phyloP scores from a whole-genome alignment of 139 green algal genomes.

The Micromonas pusilla region DNA sequence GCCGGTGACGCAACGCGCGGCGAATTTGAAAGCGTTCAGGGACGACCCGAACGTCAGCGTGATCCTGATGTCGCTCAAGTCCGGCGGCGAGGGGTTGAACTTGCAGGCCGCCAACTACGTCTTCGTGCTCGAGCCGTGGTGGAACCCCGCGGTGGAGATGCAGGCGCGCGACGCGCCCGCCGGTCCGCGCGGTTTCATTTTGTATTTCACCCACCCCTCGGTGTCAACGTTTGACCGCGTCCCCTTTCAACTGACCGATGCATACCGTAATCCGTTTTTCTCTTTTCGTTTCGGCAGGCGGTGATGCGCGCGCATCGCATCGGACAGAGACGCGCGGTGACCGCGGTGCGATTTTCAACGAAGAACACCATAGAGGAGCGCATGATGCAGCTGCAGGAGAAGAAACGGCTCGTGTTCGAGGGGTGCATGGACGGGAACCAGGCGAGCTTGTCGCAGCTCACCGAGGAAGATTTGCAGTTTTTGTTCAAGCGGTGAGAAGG shows the following conservation, averaged over 20 bases:
- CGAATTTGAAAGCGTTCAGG: constrained; percentile 52
- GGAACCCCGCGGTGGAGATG: constrained; percentile 71
- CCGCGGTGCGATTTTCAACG: constrained; percentile 57
- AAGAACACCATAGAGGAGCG: constrained; percentile 73
- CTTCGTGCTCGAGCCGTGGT: constrained; percentile 82
- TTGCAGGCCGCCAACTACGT: constrained; percentile 81
- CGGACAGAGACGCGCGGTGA: constrained; percentile 52
- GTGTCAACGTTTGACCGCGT: too few relatives aligned
- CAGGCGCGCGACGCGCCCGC: too few relatives aligned
- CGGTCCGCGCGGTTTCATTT: too few relatives aligned
- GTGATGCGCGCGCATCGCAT: constrained; percentile 91
- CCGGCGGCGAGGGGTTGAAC: constrained; percentile 81
- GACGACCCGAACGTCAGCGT: constrained; percentile 59
- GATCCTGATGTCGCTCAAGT: constrained; percentile 82
- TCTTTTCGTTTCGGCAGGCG: too few relatives aligned
- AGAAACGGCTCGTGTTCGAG: constrained; percentile 65
- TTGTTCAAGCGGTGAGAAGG: constrained; percentile 53
- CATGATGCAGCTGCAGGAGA: constrained; percentile 38
- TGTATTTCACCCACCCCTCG: too few relatives aligned
- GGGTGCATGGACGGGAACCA: constrained; percentile 73
- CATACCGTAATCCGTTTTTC: too few relatives aligned
- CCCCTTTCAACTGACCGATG: too few relatives aligned
- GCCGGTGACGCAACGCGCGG: background rate
- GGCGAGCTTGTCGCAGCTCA: constrained; percentile 69
- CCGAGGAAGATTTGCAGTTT: constrained; percentile 85